Base-by-base conservation (phyloP, 495 filamentous ascomycete species). In the Amniculicola lignicola region DNA sequence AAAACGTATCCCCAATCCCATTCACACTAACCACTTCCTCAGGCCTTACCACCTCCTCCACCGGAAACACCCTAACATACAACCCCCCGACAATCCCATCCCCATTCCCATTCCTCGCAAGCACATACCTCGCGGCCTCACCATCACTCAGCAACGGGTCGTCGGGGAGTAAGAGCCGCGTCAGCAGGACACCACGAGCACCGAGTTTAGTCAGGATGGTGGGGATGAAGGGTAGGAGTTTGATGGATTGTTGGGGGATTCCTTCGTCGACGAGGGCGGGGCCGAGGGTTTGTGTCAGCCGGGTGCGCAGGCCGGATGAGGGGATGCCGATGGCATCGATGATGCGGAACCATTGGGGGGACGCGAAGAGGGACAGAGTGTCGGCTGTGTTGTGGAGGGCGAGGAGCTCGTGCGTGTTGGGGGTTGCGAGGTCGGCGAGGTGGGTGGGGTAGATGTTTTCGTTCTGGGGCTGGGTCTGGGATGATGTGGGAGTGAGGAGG, bases 1-100 rank as follows among this genome's bases (percentile, higher is more conserved):
- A 72, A 59, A 96, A 88, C 0, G 93, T 97, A 72, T 98, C 93
- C 4, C 93, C 93, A 0, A 89, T 90, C 0, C 91, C 93, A 67
- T 96, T 98, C 11, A 96, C 93, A 57, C 87, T 92, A 11, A 92
- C 83, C 3, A 95, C 75, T 24, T 89, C 80, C 14, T 77, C 68
- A 0, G 71, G 60, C 10, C 57, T 45, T 1, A 95, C 72, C n/a
- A 72, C 66, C 70, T 87, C 83, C 2, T 77, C 78, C 12, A 86
- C 75, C 0, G 85, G 79, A 69, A 89, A 93, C 19, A 91, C 67
- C 33, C 88, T 75, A 83, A 96, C 88, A 62, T 94, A 95, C 15
- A 95, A 78, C 0, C 90, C 90, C 3, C 86, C 89, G 4, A 95
- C 74, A n/a, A 69, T 63, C 0, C 74, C 61, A 16, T 75, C 77